Evolutionary conservation across 2,329 filamentous ascomycete genomes (phyloP), one percentile per base, ranked within the genome.

Genomic region (Aspergillus spinulosporus): DNA sequence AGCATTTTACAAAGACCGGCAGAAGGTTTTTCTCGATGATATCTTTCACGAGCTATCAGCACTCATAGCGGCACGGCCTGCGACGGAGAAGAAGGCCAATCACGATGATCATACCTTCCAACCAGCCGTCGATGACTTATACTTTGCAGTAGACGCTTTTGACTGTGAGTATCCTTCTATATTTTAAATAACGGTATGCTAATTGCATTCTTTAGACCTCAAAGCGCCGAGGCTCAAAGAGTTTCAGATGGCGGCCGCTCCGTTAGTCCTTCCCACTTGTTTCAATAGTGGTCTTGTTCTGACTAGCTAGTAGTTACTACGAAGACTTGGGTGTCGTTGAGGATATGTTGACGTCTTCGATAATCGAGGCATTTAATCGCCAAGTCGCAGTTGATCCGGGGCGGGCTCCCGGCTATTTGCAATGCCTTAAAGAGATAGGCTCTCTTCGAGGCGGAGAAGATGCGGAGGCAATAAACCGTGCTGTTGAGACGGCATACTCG

Each of bases 401-500:
- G 15, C 82, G 83, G 58, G 74, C 75, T 14, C 72, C 84, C 2
- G 84, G 84, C 66, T 89, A 89, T 67, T 79, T 89, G 58, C 82
- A 87, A 69, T 87, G 84, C 64, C 74, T 90, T n/a, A 78, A 82
- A 61, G 76, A 80, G 46, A 81, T 90, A 52, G 82, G 82, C 12
- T 73, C 74, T 26, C 79, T 82, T 14, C 77, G 86, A 52, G 68
- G 65, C 28, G 68, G 68, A 1, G 59, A 68, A 45, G 72, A 78
- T 34, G 86, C 82, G 66, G 79, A 83, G 42, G 68, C 76, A 5
- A 78, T 90, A n/a, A 74, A 83, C 42, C 77, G 78, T 34, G 82
- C 84, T 65, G 81, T 85, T 26, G 80, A 79, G 5, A 75, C 80
- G 50, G 79, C 87, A 40, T 81, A 80, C 48, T 85, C 85, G 1